A percentile compares a stretch with the other conserved stretches of the same genome.
Conservation (phyloP, 2,329 filamentous ascomycete genomes). For the Gnomoniopsis smithogilvyi region DNA sequence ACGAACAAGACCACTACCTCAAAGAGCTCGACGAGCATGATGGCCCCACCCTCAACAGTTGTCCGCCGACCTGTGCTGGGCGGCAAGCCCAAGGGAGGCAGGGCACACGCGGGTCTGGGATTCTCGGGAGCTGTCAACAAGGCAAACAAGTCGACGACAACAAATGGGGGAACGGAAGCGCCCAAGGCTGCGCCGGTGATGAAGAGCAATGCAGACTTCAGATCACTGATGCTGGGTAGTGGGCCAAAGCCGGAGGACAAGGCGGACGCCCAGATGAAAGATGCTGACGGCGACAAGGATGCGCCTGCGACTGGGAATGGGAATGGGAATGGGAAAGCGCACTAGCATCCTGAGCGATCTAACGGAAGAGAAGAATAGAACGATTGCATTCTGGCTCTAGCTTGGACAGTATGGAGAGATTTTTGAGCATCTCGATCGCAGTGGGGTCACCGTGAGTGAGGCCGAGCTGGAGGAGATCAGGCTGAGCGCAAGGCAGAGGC, state of each 20-base stretch:
- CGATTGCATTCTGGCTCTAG: background rate
- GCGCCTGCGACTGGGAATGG: background rate
- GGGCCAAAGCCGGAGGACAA: conserved; percentile 18
- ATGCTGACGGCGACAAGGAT: background rate
- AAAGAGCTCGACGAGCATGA: conserved; percentile 30
- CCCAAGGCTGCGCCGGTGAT: conserved; percentile 25
- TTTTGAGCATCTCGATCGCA: background rate
- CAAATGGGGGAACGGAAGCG: conserved; percentile 11
- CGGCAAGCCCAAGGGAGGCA: conserved; percentile 21
- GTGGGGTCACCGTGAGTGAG: background rate
- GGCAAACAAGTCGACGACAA: conserved; percentile 20
- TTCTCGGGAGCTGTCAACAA: conserved; percentile 25
- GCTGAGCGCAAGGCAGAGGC: background rate
- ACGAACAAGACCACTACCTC: conserved; percentile 23
- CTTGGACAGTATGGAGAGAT: background rate
- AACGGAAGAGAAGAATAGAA: background rate
- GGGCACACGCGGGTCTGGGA: conserved; percentile 28
- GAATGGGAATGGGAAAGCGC: conserved; percentile 3
- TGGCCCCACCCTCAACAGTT: conserved; percentile 39
- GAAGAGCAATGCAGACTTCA: conserved; percentile 58
- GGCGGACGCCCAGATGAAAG: background rate
- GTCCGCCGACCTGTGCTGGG: conserved; percentile 35
- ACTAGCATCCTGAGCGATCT: background rate
- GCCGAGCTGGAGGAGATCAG: background rate
- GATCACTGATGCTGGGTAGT: conserved; percentile 43